Evolutionary conservation across 108 stramenopile species (phyloP).

Genomic region (Epithemia pelagica): DNA sequence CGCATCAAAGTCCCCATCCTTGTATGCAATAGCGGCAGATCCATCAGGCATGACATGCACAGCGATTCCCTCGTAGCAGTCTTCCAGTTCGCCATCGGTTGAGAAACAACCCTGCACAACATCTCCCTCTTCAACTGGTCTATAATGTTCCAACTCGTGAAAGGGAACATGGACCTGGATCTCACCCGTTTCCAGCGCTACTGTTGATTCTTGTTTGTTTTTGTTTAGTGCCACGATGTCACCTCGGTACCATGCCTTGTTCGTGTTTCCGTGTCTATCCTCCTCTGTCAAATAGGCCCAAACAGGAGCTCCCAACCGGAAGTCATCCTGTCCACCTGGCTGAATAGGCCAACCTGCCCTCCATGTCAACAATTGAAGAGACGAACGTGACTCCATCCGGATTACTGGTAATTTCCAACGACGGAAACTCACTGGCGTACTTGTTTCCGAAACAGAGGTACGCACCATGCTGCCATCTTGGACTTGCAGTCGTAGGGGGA

Average conservation of each 20-base stretch:
- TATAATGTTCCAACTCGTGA: not conserved
- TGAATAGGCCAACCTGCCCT: not conserved
- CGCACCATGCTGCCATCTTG: no score
- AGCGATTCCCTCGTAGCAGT: slow-evolving; percentile 16
- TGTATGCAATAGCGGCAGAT: slow-evolving; percentile 17
- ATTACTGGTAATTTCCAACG: not conserved
- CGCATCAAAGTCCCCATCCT: slow-evolving; percentile 17
- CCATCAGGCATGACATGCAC: slow-evolving; percentile 19
- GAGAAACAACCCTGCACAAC: slow-evolving; percentile 12
- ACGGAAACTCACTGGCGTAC: not conserved
- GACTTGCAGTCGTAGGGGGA: not conserved
- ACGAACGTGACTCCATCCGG: no score
- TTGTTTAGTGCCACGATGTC: not conserved
- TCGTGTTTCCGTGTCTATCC: not conserved
- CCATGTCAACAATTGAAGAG: not conserved
- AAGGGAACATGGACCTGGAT: slow-evolving; percentile 2
- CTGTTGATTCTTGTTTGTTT: not conserved
- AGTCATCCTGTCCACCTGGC: not conserved
- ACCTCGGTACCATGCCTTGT: not conserved
- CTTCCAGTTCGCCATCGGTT: not conserved
- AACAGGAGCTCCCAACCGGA: not conserved
- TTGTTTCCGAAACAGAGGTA: no score
- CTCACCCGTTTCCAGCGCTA: slow-evolving; percentile 24
- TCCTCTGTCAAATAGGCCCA: not conserved
- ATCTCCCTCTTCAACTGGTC: slow-evolving; percentile 14